Percentiles rank a stretch among this genome's conserved stretches.
Evolutionary conservation across 495 filamentous ascomycete genomes (phyloP).

Genomic region (Neurospora hispaniola): DNA sequence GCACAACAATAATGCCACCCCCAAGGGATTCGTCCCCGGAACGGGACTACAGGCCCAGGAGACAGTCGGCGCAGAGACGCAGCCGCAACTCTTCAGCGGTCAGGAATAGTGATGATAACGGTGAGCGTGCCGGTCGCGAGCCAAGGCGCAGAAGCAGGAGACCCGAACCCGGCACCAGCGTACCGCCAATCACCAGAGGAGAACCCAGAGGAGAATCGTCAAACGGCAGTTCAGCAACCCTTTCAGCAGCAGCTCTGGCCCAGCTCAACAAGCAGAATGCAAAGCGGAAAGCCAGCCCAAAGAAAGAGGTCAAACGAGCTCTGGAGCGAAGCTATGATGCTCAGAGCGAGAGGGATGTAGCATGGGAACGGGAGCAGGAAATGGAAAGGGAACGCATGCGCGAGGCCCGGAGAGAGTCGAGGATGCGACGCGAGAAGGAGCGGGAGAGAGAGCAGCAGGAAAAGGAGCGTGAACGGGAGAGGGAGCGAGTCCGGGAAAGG

Average conservation of each 20-base stretch:
- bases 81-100: not conserved
- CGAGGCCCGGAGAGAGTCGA: slow-evolving; percentile 7
- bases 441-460: slow-evolving; percentile 23
- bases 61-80: not conserved
- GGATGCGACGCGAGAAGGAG: not conserved
- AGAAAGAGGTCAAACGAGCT: not conserved
- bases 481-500: slow-evolving; percentile 16
- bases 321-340: not conserved
- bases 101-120: not conserved
- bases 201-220: slow-evolving; percentile 10
- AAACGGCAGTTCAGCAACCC: slow-evolving; percentile 7
- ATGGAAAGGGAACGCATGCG: slow-evolving; percentile 17
- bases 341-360: slow-evolving; percentile 16
- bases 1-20: not conserved
- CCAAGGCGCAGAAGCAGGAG: slow-evolving; percentile 2
- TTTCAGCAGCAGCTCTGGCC: slow-evolving; percentile 51
- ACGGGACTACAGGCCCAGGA: not conserved
- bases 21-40: not conserved
- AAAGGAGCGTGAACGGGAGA: slow-evolving; percentile 20
- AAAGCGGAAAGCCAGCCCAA: slow-evolving; percentile 5
- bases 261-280: slow-evolving; percentile 50
- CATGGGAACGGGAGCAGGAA: slow-evolving; percentile 20
- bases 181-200: slow-evolving; percentile 6
- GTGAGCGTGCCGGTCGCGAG: not conserved
- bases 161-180: slow-evolving; percentile 17